Base-by-base conservation (phyloP, 345 rosid genomes). In the Salix suchowensis region DNA sequence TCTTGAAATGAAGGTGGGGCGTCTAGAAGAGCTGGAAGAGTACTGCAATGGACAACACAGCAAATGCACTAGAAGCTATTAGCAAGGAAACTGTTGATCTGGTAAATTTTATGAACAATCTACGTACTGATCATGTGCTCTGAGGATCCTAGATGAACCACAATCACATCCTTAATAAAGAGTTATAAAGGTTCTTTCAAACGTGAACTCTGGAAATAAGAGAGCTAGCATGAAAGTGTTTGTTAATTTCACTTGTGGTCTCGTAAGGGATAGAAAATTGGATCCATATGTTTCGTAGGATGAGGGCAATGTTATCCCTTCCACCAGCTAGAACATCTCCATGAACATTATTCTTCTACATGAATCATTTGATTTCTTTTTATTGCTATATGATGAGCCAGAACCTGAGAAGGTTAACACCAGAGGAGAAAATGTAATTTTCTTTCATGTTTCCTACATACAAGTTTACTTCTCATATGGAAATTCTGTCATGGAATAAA, bases 41-140 rank as follows among this genome's bases (percentile, higher is more conserved):
- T 73, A 42, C 70, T 7, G 42, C 79, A 55, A 88, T 88, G 94
- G 86, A 88, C 34, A 82, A 84, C 52, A 84, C 84, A 68, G 74
- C 87, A 46, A 75, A 73, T 21, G 84, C 94, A 55, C 88, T 92
- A 67, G 88, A 89, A 84, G 98, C 93, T 75, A 86, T 94, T 46
- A 91, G 75, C 85, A 88, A 88, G 62, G 98, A 91, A 86, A 88
- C 86, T 76, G 81, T 92, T 86, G 97, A 94, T 82, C 82, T 92
- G 84, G 98, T 91, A 78, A 18, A 65, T 50, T 9, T 66, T 8
- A 42, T 52, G 46, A 55, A 26, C 4, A 54, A 11, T 19, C 8
- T 7, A 4, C 8, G 30, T 28, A 28, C 30, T 39, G 11, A 13
- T 21, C 10, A n/a, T 23, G 64, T 32, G 65, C 5, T 68, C 23